A percentile compares a stretch with the other conserved stretches of the same genome.
Conservation (phyloP, 495 filamentous ascomycete species). For the Acidomyces sp. region DNA sequence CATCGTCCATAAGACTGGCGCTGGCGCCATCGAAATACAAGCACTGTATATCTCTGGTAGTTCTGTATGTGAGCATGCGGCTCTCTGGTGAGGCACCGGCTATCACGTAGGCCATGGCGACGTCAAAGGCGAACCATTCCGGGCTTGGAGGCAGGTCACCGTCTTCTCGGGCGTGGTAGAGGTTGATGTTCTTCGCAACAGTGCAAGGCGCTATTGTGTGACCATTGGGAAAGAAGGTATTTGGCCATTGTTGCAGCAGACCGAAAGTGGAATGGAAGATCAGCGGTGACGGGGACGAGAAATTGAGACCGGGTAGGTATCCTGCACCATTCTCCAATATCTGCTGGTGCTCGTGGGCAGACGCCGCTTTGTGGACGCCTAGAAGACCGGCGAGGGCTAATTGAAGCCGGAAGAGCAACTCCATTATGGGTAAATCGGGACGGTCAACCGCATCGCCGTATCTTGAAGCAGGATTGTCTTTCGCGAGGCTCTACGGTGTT, state of each 20-base stretch:
- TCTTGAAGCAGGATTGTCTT: too few relatives aligned
- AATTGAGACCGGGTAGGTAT: conserved; percentile 21
- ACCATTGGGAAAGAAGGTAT: conserved; percentile 34
- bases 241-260: conserved; percentile 33
- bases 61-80: conserved; percentile 32
- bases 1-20: conserved; percentile 29
- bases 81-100: conserved; percentile 29
- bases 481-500: too few relatives aligned
- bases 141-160: conserved; percentile 27
- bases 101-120: conserved; percentile 35
- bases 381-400: too few relatives aligned
- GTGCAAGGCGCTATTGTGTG: conserved; percentile 31
- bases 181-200: conserved; percentile 30
- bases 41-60: conserved; percentile 26
- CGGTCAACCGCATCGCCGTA: too few relatives aligned
- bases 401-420: too few relatives aligned
- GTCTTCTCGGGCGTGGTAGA: conserved; percentile 33
- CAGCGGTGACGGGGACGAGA: conserved; percentile 28
- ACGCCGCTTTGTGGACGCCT: too few relatives aligned
- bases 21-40: conserved; percentile 36
- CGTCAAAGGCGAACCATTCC: conserved; percentile 37
- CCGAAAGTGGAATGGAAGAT: conserved; percentile 32
- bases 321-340: background rate
- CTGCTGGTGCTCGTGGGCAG: background rate
- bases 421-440: too few relatives aligned